Conservation (phyloP, 2,329 filamentous ascomycete species). For the Pyrenochaeta sp. region DNA sequence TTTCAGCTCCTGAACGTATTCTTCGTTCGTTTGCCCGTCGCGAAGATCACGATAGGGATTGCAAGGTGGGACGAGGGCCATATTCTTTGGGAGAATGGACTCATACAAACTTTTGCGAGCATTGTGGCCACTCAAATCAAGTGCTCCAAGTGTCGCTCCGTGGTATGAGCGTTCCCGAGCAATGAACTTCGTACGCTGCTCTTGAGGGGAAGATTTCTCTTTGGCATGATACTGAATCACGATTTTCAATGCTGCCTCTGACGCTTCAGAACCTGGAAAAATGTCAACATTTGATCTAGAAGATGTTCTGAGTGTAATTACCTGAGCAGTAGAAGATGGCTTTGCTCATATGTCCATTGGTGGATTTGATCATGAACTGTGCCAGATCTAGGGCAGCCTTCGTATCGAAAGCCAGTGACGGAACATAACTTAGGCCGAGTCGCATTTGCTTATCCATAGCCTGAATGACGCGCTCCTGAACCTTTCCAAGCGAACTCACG, state of each 20-base stretch:
- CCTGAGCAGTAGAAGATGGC: constrained; percentile 68
- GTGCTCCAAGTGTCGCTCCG: constrained; percentile 72
- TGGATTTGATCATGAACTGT: constrained; percentile 59
- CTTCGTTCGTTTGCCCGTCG: constrained; percentile 61
- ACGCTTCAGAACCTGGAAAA: constrained; percentile 65
- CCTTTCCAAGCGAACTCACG: constrained; percentile 75
- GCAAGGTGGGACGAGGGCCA: constrained; percentile 71
- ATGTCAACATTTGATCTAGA: background rate
- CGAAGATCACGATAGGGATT: constrained; percentile 68
- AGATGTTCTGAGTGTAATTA: constrained; percentile 33
- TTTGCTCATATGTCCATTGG: constrained; percentile 61
- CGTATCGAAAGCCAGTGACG: constrained; percentile 66
- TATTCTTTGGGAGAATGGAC: constrained; percentile 63
- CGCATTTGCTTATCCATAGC: constrained; percentile 68
- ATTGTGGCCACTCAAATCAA: constrained; percentile 70
- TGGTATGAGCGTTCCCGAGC: constrained; percentile 73
- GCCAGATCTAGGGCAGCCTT: constrained; percentile 63
- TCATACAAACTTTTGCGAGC: constrained; percentile 69
- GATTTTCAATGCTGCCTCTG: constrained; percentile 74
- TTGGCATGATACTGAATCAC: constrained; percentile 69
- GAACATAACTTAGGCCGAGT: constrained; percentile 61
- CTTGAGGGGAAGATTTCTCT: constrained; percentile 62
- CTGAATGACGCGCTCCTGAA: constrained; percentile 66
- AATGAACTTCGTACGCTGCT: constrained; percentile 68
- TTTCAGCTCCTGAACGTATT: constrained; percentile 69